phyloP scores from a whole-genome alignment of 371 early-diverging fungal species.

The Mortierella sp. region DNA sequence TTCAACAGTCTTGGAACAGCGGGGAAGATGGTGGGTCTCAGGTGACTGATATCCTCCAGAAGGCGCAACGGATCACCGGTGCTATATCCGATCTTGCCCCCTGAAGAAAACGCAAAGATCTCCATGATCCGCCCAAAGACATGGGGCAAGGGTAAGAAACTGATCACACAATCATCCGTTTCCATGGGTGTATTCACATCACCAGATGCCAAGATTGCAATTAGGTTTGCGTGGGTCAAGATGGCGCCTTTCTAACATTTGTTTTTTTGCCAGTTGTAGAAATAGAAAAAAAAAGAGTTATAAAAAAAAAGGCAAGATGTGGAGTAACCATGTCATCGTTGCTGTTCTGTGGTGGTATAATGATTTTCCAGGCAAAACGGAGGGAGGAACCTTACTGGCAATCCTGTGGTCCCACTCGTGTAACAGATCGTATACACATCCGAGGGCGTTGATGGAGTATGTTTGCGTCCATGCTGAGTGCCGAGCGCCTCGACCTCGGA shows the following conservation, averaged over 20 bases:
- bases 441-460: constrained; percentile 59
- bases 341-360: too few relatives aligned
- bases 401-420: constrained; percentile 92
- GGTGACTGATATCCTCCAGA: constrained; percentile 83
- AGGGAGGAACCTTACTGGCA: constrained; percentile 65
- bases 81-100: constrained; percentile 83
- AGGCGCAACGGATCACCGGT: constrained; percentile 83
- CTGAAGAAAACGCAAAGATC: constrained; percentile 57
- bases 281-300: background rate
- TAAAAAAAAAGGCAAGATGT: constrained; percentile 1
- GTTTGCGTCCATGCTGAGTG: constrained; percentile 42
- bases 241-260: constrained; percentile 71
- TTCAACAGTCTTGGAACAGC: constrained; percentile 94
- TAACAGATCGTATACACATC: constrained; percentile 95
- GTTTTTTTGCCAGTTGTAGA: background rate
- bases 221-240: constrained; percentile 71
- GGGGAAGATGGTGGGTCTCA: constrained; percentile 87
- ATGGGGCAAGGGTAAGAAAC: constrained; percentile 92
- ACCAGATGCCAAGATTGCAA: constrained; percentile 49
- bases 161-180: constrained; percentile 59
- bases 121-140: constrained; percentile 84
- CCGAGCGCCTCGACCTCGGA: constrained; percentile 67
- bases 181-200: constrained; percentile 36
- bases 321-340: background rate
- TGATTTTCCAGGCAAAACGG: too few relatives aligned